Base-by-base conservation (phyloP, 1,284 basidiomycete genomes). In the Cutaneotrichosporon sp. region DNA sequence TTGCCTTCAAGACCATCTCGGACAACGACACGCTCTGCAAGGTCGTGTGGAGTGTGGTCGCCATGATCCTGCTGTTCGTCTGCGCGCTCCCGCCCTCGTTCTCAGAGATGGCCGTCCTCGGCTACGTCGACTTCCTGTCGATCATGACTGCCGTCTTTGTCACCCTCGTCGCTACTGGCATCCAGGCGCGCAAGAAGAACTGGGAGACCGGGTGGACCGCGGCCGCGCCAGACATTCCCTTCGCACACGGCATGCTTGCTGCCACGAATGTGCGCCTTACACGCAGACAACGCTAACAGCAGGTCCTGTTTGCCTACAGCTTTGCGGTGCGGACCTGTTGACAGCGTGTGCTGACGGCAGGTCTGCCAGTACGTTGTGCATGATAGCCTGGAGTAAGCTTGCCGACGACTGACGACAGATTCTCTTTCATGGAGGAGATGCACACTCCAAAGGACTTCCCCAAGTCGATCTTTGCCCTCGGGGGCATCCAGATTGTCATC, bases 61-160 rank as follows among this genome's bases (percentile, higher is more conserved):
- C 60, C n/a, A 62, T 59, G 57, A 16, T 65, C 16, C 46, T 65
- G 9, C 57, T 62, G 14, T 62, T 65, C 49, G 8, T 64, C 33
- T 62, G 60, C n/a, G 57, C 64, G 0, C 46, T 65, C 6, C 64
- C 60, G 20, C 64, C 60, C 6, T 62, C 64, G 57, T 59, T 62
- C 38, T 49, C 64, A 2, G 64, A 73, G 51, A 69, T 78, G 49
- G 70, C 72, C 11, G 63, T 68, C 11, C 65, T 78, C 24, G 69
- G 68, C 25, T 78, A 74, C 72, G 59, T 74, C 36, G 76, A 73
- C n/a, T 70, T 77, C 56, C 64, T 72, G 10, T 70, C 68, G 11
- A 69, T 77, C 55, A 22, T 27, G 31, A 56, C 58, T 1, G 69
- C 73, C 25, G 68, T 73, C 42, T 54, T 74, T 27, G 68, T 72